Evolutionary conservation across 345 rosid species (phyloP).

Genomic region (Cardamine occulta): DNA sequence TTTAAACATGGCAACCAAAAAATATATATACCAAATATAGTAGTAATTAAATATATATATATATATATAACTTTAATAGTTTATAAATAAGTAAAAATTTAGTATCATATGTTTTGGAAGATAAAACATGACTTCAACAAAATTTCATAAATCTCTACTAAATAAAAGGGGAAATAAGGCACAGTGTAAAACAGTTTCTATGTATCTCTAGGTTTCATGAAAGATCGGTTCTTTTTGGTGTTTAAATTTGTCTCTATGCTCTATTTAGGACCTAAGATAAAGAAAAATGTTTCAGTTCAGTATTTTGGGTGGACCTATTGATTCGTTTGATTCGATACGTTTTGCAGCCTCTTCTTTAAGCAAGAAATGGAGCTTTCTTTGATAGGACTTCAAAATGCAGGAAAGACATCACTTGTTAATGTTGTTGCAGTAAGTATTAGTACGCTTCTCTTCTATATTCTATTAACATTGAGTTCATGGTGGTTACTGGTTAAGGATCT

Average conservation of each 20-base stretch:
- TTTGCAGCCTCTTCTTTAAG: slow-evolving; percentile 78
- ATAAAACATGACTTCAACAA: too few species aligned
- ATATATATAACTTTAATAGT: background rate
- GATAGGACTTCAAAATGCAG: slow-evolving; percentile 89
- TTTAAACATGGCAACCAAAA: background rate
- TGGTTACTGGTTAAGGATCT: slow-evolving; percentile 12
- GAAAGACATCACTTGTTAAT: slow-evolving; percentile 85
- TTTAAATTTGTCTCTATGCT: background rate
- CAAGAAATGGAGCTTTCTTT: slow-evolving; percentile 89
- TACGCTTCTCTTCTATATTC: slow-evolving; percentile 2
- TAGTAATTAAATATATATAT: too few species aligned
- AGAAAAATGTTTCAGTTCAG: background rate
- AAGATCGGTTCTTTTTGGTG: background rate
- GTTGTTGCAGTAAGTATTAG: slow-evolving; percentile 74
- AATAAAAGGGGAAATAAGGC: too few species aligned
- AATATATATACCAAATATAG: too few species aligned
- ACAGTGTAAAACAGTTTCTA: too few species aligned
- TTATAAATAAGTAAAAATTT: too few species aligned
- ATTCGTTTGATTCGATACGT: background rate
- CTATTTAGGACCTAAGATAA: background rate
- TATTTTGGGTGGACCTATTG: background rate
- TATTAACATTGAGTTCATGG: background rate
- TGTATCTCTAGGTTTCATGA: background rate
- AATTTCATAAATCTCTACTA: too few species aligned
- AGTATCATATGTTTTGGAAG: background rate